phyloP scores from a whole-genome alignment of 371 early-diverging fungal species.

The Apophysomyces trapeziformis region DNA sequence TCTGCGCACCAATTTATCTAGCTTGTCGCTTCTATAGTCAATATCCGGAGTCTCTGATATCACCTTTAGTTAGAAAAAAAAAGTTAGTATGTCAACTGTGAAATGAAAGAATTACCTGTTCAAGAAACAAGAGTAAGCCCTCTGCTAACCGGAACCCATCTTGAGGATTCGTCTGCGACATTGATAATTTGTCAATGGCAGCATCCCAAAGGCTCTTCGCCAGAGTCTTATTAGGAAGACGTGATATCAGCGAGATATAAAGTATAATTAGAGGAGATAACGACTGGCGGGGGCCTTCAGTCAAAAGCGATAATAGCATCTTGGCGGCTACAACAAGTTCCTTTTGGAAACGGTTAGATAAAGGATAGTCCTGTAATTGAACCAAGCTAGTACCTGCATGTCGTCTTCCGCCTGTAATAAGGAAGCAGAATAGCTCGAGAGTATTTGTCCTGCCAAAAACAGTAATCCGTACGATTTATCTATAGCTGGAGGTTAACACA shows the following conservation, averaged over 20 bases:
- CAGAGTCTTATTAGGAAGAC: constrained; percentile 10
- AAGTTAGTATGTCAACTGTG: background rate
- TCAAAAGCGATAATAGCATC: constrained; percentile 22
- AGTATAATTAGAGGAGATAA: constrained; percentile 19
- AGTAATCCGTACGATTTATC: constrained; percentile 18
- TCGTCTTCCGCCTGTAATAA: background rate
- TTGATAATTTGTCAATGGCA: constrained; percentile 16
- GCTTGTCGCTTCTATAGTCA: background rate
- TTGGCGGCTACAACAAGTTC: constrained; percentile 19
- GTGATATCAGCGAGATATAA: constrained; percentile 18
- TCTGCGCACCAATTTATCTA: background rate
- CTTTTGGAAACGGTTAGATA: background rate
- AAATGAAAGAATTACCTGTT: constrained; percentile 13
- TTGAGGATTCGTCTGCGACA: background rate
- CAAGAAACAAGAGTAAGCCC: constrained; percentile 7
- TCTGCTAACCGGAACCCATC: constrained; percentile 6
- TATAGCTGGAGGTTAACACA: background rate
- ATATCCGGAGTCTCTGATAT: background rate
- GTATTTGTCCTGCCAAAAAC: constrained; percentile 24
- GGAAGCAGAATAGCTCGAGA: constrained; percentile 15
- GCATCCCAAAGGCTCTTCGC: constrained; percentile 25
- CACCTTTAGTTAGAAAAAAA: background rate
- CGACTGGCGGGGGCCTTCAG: constrained; percentile 18
- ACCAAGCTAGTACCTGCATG: background rate
- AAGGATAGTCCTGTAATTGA: background rate